These are phyloP conservation scores for Coniochaeta pulveracea DNA, from an alignment of 2,329 filamentous ascomycete genomes.

Conservation along the genomic window DNA sequence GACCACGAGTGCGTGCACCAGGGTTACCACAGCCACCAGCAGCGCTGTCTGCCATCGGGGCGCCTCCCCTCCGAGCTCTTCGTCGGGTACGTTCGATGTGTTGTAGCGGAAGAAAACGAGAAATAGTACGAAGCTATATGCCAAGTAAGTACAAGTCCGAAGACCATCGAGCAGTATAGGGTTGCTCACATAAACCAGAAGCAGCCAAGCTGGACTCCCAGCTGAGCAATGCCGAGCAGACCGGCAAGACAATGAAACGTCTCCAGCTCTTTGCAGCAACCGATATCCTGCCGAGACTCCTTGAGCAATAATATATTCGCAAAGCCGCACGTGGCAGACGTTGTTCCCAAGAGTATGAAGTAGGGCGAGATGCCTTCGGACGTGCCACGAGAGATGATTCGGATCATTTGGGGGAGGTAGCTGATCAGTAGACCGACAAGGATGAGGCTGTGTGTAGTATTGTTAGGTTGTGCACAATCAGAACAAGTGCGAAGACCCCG, in stretches of 20 bases:
- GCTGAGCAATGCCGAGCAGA: conserved; percentile 78
- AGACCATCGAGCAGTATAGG: background rate
- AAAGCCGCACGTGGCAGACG: conserved; percentile 78
- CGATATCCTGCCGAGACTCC: conserved; percentile 70
- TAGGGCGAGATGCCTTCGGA: conserved; percentile 93
- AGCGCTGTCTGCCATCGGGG: conserved; percentile 72
- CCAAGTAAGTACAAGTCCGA: conserved; percentile 11
- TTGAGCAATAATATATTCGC: conserved; percentile 86
- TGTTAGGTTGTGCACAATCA: background rate
- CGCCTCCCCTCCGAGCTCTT: conserved; percentile 32
- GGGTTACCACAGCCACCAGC: conserved; percentile 57
- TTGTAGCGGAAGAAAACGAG: conserved; percentile 80
- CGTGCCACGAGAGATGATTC: conserved; percentile 75
- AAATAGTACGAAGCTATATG: conserved; percentile 75
- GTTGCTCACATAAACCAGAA: conserved; percentile 75
- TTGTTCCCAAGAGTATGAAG: conserved; percentile 88
- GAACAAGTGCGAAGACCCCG: background rate
- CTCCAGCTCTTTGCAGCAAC: conserved; percentile 74
- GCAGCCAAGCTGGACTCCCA: conserved; percentile 84
- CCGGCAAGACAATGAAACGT: conserved; percentile 76
- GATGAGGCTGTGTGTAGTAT: conserved; percentile 45
- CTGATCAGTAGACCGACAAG: conserved; percentile 82
- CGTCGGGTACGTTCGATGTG: conserved; percentile 34
- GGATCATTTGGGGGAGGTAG: conserved; percentile 88
- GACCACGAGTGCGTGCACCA: conserved; percentile 64